Percentiles rank a stretch among this genome's conserved stretches.
Evolutionary conservation across 208 protist species (phyloP).

Genomic region (Crithidia expoeki): DNA sequence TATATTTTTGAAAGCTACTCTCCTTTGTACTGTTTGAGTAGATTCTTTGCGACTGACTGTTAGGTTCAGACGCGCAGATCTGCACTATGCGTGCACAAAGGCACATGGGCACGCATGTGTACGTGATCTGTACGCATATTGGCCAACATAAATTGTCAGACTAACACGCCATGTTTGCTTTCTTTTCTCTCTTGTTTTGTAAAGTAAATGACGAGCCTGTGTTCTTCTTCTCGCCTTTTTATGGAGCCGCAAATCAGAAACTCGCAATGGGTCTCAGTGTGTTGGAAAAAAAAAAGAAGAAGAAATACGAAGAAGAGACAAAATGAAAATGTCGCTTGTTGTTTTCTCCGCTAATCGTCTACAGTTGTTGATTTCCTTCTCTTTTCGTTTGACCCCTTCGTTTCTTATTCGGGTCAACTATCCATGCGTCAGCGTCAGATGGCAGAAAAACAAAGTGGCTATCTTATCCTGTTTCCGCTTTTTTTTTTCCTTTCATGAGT

Average conservation of each 20-base stretch:
- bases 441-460: no score
- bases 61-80: constrained; percentile 8
- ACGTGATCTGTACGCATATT: not conserved
- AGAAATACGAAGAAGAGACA: not conserved
- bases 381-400: constrained; percentile 4
- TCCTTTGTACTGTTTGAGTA: constrained; percentile 18
- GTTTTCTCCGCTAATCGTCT: constrained; percentile 5
- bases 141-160: constrained; percentile 7
- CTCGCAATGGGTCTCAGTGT: not conserved
- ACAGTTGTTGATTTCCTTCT: not conserved
- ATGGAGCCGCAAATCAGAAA: constrained; percentile 6
- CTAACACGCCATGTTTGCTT: not conserved
- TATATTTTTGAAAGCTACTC: constrained; percentile 14
- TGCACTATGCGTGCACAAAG: not conserved
- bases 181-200: constrained; percentile 16
- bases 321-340: constrained; percentile 3
- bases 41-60: not conserved
- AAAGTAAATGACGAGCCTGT: constrained; percentile 9
- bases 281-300: not conserved
- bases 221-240: constrained; percentile 1
- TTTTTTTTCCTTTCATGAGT: no score
- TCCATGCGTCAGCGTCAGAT: no score
- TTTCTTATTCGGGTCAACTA: constrained; percentile 26
- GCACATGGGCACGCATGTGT: constrained; percentile 5
- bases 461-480: no score